Conservation (phyloP, 2,329 filamentous ascomycete genomes). For the Seiridium cupressi region DNA sequence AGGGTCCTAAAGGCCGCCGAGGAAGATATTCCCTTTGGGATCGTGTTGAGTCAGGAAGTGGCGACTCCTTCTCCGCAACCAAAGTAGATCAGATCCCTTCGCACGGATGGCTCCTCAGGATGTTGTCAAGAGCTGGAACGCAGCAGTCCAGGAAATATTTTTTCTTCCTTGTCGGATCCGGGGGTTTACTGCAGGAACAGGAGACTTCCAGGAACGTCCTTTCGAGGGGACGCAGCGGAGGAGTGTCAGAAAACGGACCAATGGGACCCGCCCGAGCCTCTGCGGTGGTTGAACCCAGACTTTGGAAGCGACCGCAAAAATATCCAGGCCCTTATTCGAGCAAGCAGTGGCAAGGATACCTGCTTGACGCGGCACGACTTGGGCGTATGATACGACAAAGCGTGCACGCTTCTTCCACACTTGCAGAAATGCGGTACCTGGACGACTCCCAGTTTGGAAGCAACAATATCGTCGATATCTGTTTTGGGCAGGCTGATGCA, state of each 20-base stretch:
- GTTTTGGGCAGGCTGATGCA: slow-evolving; percentile 18
- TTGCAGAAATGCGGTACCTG: slow-evolving; percentile 18
- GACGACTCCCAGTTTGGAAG: slow-evolving; percentile 16
- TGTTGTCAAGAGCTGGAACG: background rate
- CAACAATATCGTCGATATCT: slow-evolving; percentile 17
- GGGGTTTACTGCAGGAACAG: slow-evolving; percentile 8
- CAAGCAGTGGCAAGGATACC: slow-evolving; percentile 18
- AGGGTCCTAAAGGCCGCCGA: background rate
- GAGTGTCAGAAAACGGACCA: slow-evolving; percentile 23
- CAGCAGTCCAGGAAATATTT: background rate
- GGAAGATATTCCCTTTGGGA: background rate
- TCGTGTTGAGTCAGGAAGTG: background rate
- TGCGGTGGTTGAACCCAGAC: slow-evolving; percentile 20
- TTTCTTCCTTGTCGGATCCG: background rate
- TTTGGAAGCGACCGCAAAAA: slow-evolving; percentile 20
- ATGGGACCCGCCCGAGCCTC: slow-evolving; percentile 21
- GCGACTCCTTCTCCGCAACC: background rate
- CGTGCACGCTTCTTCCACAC: slow-evolving; percentile 20
- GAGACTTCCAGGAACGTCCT: slow-evolving; percentile 10
- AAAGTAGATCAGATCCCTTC: background rate
- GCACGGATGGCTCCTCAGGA: background rate
- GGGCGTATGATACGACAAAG: slow-evolving; percentile 19
- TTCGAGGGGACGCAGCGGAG: slow-evolving; percentile 13
- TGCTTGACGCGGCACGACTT: slow-evolving; percentile 17
- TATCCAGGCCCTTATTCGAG: slow-evolving; percentile 22